Evolutionary conservation across 2,329 filamentous ascomycete genomes (phyloP), one percentile per base, ranked within the genome.

Genomic region (Alternaria sp.): DNA sequence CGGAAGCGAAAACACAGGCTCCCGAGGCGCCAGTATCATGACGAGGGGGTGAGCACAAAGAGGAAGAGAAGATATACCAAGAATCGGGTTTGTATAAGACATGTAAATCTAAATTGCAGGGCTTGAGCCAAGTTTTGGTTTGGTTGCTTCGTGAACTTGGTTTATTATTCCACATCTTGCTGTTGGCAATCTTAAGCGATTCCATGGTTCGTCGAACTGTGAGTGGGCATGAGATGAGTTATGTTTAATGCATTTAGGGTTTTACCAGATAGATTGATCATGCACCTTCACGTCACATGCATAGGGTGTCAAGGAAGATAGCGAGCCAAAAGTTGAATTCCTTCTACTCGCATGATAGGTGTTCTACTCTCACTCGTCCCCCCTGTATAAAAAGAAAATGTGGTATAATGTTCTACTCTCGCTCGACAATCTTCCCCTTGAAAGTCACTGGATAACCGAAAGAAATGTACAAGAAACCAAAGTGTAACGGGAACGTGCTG

Each of bases 371-470:
- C 63, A 43, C 56, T 64, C 56, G 49, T 59, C 61, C 54, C 57
- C 59, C 43, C 34, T 34, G 45, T 32, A 40, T 40, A 45, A 60
- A 56, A 53, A 16, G 46, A 46, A 57, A 66, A 50, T 63, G 50
- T 72, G 70, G 70, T 73, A 73, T 73, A 68, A 64, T 67, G 41
- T 71, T 69, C 70, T 73, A 73, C 70, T 73, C 68, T 65, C 69
- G 59, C 54, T 63, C 43, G 43, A 59, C 54, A 57, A 45, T 53
- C 60, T 46, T 46, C 60, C 64, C 65, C 62, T 59, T 20, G 46
- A 28, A 54, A 56, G 49, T 40, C 57, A 55, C 36, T 57, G 30
- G 65, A 65, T 58, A 49, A 54, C 60, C 54, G 53, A 60, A 58
- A 54, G 58, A 32, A 22, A 67, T 64, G 50, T 67, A 68, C 59